Evolutionary conservation across 2,329 filamentous ascomycete genomes (phyloP).

Genomic region (Scolecobasidium constrictum): DNA sequence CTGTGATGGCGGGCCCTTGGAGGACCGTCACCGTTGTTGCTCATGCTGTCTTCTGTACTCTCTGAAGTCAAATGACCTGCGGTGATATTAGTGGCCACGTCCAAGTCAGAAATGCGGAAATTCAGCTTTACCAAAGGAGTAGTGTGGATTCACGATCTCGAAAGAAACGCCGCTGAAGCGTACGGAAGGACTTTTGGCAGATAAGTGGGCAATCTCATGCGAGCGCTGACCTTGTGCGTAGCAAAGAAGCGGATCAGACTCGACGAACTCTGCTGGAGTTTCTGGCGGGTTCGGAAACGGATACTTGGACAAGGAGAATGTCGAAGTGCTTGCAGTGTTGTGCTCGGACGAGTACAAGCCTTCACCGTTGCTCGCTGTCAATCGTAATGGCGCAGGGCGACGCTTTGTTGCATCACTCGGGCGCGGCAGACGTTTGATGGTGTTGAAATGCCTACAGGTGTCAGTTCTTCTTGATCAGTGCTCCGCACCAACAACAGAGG

Average conservation of each 20-base stretch:
- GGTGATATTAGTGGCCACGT: no score
- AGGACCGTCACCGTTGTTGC: no score
- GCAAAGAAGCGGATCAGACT: no score
- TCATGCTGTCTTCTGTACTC: no score
- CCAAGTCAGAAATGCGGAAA: no score
- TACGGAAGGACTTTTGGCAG: background rate
- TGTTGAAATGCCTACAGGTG: constrained; percentile 6
- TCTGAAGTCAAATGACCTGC: no score
- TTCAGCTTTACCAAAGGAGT: constrained; percentile 3
- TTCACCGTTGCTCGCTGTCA: constrained; percentile 1
- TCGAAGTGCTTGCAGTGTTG: constrained; percentile 4
- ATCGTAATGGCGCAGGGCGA: background rate
- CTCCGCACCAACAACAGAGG: background rate
- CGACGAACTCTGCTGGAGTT: background rate
- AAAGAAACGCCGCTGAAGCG: constrained; percentile 7
- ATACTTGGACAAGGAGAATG: constrained; percentile 8
- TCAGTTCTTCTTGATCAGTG: no score
- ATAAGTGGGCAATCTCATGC: background rate
- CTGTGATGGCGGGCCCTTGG: no score
- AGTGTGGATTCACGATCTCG: constrained; percentile 7
- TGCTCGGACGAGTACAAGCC: background rate
- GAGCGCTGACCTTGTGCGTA: no score
- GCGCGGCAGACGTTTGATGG: constrained; percentile 6
- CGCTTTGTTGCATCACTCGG: background rate
- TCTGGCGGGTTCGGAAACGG: constrained; percentile 6